Evolutionary conservation across 2,329 filamentous ascomycete genomes (phyloP).

Genomic region (Rugonectria rugulosa): DNA sequence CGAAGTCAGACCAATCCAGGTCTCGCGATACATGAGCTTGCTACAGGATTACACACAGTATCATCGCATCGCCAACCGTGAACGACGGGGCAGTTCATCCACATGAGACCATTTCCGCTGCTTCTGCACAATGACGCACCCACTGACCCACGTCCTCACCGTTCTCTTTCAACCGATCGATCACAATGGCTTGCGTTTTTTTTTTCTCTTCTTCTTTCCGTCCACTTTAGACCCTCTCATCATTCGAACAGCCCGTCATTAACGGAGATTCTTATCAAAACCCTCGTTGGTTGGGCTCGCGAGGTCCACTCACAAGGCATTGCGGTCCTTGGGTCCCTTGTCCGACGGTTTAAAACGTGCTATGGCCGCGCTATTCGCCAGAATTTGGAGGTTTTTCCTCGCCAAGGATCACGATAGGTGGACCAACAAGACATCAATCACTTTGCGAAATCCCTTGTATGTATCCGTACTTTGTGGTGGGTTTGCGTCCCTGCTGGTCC

Average conservation of each 20-base stretch:
- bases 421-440: constrained; percentile 3
- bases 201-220: not conserved
- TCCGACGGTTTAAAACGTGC: constrained; percentile 27
- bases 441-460: constrained; percentile 4
- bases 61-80: not conserved
- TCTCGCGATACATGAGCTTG: no score
- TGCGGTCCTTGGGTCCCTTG: constrained; percentile 1
- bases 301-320: not conserved
- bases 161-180: not conserved
- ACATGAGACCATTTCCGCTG: not conserved
- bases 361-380: constrained; percentile 16
- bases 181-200: constrained; percentile 3
- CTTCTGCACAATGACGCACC: constrained; percentile 13
- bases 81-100: not conserved
- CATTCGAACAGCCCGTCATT: constrained; percentile 13
- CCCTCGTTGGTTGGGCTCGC: not conserved
- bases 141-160: constrained; percentile 13
- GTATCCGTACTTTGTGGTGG: no score
- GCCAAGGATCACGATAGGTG: constrained; percentile 1
- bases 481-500: constrained; percentile 10
- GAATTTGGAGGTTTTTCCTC: not conserved
- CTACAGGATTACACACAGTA: no score
- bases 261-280: constrained; percentile 13
- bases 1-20: no score
- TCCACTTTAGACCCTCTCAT: not conserved